Percentiles rank a stretch among this genome's conserved stretches.
These are phyloP conservation scores for Pinus tabuliformis DNA, from an alignment of 75 land plant genomes.

Conservation along the genomic window DNA sequence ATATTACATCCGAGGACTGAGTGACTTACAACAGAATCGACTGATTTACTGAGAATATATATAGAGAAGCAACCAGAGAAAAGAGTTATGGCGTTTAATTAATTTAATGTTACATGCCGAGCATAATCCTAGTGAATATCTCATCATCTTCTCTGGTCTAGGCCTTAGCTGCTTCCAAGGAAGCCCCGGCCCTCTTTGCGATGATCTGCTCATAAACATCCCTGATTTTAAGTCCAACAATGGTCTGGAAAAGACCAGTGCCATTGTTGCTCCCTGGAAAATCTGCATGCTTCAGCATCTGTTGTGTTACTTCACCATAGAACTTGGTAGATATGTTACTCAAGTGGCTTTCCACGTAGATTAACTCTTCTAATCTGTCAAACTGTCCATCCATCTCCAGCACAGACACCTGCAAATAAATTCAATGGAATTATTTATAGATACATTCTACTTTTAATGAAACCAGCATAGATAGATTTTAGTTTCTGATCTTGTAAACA, in stretches of 20 bases:
- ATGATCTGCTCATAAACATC: constrained; percentile 79
- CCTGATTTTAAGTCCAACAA: constrained; percentile 86
- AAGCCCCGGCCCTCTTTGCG: constrained; percentile 16
- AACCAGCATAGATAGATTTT: too few relatives aligned
- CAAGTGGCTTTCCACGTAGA: constrained; percentile 95
- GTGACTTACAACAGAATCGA: too few relatives aligned
- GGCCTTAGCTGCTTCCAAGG: constrained; percentile 32
- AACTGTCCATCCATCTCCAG: constrained; percentile 99
- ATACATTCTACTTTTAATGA: too few relatives aligned
- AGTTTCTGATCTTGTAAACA: too few relatives aligned
- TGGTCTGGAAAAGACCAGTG: constrained; percentile 95
- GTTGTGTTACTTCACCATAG: constrained; percentile 97
- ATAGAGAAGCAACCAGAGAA: too few relatives aligned
- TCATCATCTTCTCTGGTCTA: background rate
- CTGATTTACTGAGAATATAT: too few relatives aligned
- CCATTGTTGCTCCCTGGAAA: constrained; percentile 99
- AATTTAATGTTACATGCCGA: too few relatives aligned
- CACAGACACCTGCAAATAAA: constrained; percentile 57
- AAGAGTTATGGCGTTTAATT: too few relatives aligned
- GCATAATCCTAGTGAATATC: too few relatives aligned
- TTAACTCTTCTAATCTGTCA: constrained; percentile 93
- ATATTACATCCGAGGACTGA: too few relatives aligned
- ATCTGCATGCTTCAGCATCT: constrained; percentile 94
- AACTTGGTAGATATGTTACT: constrained; percentile 94
- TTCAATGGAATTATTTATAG: too few relatives aligned